Evolutionary conservation across 805 yeast species (phyloP).

Genomic region (Cyberlindnera suaveolens): DNA sequence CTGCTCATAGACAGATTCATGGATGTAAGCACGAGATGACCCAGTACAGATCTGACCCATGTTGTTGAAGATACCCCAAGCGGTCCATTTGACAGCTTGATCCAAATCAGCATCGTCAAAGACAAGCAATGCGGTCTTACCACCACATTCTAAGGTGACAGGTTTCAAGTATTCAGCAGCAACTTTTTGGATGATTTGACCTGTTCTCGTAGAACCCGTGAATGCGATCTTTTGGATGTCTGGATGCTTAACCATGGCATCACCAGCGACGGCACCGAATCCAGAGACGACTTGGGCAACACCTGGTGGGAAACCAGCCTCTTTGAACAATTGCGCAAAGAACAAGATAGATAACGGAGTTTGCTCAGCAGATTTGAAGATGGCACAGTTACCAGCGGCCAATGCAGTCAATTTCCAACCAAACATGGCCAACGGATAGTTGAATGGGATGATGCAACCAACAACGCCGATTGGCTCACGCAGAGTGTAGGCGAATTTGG

Average conservation of each 20-base stretch:
- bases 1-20: conserved; percentile 47
- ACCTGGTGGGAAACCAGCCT: conserved; percentile 45
- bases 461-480: conserved; percentile 50
- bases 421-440: conserved; percentile 45
- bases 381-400: conserved; percentile 42
- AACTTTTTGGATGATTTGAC: conserved; percentile 35
- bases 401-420: conserved; percentile 44
- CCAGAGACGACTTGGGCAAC: conserved; percentile 43
- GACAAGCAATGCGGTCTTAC: conserved; percentile 42
- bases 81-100: conserved; percentile 45
- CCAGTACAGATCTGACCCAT: conserved; percentile 64
- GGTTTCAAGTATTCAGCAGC: conserved; percentile 41
- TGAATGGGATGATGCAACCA: conserved; percentile 49
- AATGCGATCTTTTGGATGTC: conserved; percentile 46
- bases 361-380: conserved; percentile 43
- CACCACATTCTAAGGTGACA: conserved; percentile 46
- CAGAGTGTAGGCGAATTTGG: conserved; percentile 47
- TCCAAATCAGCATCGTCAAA: conserved; percentile 43
- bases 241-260: conserved; percentile 38
- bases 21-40: conserved; percentile 53
- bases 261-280: conserved; percentile 39
- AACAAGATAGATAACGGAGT: conserved; percentile 42
- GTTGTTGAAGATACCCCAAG: conserved; percentile 50
- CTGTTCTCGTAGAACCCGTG: conserved; percentile 49
- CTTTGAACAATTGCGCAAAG: conserved; percentile 36